phyloP scores from a whole-genome alignment of 2,329 filamentous ascomycete genomes.

The Fusarium musae region DNA sequence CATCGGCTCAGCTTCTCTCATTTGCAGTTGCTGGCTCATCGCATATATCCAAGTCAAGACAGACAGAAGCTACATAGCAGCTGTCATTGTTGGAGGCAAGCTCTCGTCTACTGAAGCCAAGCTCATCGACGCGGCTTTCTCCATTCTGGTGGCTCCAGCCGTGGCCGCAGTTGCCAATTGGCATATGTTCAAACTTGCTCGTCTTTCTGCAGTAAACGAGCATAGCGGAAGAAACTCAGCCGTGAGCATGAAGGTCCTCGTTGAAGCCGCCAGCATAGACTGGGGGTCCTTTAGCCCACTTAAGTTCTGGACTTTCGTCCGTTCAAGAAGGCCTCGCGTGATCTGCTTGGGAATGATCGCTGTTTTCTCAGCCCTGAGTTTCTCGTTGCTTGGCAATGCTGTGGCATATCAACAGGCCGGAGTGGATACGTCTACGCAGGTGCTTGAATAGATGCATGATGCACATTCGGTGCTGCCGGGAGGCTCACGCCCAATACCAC shows the following conservation, averaged over 20 bases:
- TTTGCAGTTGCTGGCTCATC: slow-evolving; percentile 7
- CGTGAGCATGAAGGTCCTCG: slow-evolving; percentile 27
- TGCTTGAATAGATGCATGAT: slow-evolving; percentile 26
- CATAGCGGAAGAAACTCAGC: slow-evolving; percentile 14
- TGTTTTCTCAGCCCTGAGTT: slow-evolving; percentile 21
- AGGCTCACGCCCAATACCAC: neutral
- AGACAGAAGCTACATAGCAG: slow-evolving; percentile 9
- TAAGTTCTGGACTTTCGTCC: slow-evolving; percentile 23
- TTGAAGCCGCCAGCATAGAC: slow-evolving; percentile 26
- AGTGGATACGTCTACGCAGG: neutral
- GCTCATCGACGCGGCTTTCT: slow-evolving; percentile 27
- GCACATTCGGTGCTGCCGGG: neutral
- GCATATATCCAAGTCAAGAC: slow-evolving; percentile 4
- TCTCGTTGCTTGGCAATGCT: slow-evolving; percentile 17
- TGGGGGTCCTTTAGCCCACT: slow-evolving; percentile 30
- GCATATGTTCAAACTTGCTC: slow-evolving; percentile 35
- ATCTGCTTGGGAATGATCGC: slow-evolving; percentile 15
- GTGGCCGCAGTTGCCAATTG: slow-evolving; percentile 18
- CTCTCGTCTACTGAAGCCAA: slow-evolving; percentile 24
- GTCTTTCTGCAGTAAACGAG: slow-evolving; percentile 27
- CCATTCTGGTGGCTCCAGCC: slow-evolving; percentile 22
- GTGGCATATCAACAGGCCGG: slow-evolving; percentile 23
- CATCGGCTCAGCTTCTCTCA: neutral
- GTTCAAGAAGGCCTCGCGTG: slow-evolving; percentile 21
- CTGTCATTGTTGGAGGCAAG: slow-evolving; percentile 10